Conservation (phyloP, 371 early-diverging fungal species). For the Rhizopus stolonifer region DNA sequence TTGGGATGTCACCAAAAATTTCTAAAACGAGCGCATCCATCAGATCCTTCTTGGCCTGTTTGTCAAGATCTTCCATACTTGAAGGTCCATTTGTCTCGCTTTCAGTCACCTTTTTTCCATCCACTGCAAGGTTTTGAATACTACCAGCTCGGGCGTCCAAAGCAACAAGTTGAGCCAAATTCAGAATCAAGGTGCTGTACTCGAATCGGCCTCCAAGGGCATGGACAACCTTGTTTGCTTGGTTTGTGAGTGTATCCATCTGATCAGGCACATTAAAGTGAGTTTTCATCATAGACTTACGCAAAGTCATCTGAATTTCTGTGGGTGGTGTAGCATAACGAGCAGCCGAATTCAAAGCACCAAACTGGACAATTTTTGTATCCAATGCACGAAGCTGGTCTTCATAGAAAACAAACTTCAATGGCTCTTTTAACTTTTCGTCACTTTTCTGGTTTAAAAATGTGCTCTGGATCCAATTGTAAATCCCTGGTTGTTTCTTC, state of each 20-base stretch:
- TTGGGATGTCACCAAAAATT: constrained; percentile 49
- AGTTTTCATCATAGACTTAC: constrained; percentile 31
- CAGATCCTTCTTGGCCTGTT: constrained; percentile 20
- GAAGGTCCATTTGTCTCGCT: constrained; percentile 2
- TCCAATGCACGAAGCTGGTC: constrained; percentile 20
- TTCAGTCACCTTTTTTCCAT: constrained; percentile 6
- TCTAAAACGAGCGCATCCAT: constrained; percentile 43
- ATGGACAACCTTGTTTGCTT: constrained; percentile 23
- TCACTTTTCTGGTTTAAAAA: constrained; percentile 5
- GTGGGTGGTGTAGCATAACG: constrained; percentile 26
- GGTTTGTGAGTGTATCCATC: constrained; percentile 18
- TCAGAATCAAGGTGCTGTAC: constrained; percentile 37
- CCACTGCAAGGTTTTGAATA: constrained; percentile 16
- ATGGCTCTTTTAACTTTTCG: constrained; percentile 21
- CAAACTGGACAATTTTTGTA: constrained; percentile 37
- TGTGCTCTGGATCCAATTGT: constrained; percentile 14
- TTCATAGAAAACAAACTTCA: constrained; percentile 26
- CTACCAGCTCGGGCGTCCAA: constrained; percentile 29
- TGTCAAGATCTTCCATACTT: constrained; percentile 18
- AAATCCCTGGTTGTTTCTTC: background rate
- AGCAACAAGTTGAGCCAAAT: constrained; percentile 29
- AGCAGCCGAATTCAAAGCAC: constrained; percentile 41
- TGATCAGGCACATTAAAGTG: constrained; percentile 37
- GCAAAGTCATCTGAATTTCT: constrained; percentile 25
- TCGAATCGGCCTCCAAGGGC: constrained; percentile 35